Conservation (phyloP, 495 filamentous ascomycete genomes). For the Cairneyella variabilis region DNA sequence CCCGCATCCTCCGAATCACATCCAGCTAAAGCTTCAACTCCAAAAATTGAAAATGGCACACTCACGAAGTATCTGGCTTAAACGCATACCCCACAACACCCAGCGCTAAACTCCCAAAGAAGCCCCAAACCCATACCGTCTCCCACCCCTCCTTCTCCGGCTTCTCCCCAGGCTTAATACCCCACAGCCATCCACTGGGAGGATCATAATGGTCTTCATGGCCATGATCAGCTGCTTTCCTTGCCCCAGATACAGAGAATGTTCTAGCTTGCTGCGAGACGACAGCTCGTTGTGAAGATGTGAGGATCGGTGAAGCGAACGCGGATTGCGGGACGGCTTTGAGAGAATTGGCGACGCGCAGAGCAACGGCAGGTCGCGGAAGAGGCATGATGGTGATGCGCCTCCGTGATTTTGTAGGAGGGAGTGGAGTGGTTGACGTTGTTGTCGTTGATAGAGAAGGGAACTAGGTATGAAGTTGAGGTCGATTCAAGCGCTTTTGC, state of each 20-base stretch:
- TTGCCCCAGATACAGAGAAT: slow-evolving; percentile 4
- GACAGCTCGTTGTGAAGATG: background rate
- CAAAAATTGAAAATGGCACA: slow-evolving; percentile 33
- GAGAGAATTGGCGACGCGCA: slow-evolving; percentile 28
- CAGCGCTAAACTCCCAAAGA: slow-evolving; percentile 75
- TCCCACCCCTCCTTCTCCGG: slow-evolving; percentile 97
- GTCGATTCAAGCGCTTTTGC: slow-evolving; percentile 3
- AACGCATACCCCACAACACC: slow-evolving; percentile 84
- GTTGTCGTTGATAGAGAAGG: slow-evolving; percentile 3
- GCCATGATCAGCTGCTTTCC: slow-evolving; percentile 6
- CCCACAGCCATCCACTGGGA: slow-evolving; percentile 86
- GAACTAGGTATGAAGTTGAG: too few species aligned
- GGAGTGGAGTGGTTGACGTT: slow-evolving; percentile 6
- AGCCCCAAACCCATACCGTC: slow-evolving; percentile 79
- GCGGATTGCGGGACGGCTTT: background rate
- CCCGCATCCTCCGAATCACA: too few species aligned
- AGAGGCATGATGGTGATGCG: slow-evolving; percentile 28
- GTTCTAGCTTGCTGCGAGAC: background rate
- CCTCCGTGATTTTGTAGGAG: background rate
- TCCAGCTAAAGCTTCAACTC: too few species aligned
- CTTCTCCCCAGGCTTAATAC: slow-evolving; percentile 89
- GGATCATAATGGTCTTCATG: slow-evolving; percentile 86
- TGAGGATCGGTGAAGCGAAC: background rate
- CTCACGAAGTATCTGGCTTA: slow-evolving; percentile 98
- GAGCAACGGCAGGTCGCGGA: slow-evolving; percentile 30